These are phyloP conservation scores for Candida awuae DNA, from an alignment of 805 yeast genomes.

Conservation along the genomic window DNA sequence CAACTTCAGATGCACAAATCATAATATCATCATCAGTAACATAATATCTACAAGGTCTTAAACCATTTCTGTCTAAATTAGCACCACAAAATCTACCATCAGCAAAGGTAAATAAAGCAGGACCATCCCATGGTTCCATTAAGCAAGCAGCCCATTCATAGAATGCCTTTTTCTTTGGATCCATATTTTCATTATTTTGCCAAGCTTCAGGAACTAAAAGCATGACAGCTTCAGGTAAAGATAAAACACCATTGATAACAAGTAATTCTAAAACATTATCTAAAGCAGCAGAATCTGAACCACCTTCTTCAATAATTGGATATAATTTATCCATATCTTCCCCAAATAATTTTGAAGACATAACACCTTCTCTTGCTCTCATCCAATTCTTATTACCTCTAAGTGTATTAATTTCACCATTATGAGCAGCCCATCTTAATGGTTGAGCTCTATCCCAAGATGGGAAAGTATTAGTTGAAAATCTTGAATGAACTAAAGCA, in stretches of 20 bases:
- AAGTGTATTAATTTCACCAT: conserved; percentile 95
- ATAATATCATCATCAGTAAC: conserved; percentile 90
- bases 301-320: conserved; percentile 97
- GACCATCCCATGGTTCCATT: conserved; percentile 99
- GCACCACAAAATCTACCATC: conserved; percentile 99
- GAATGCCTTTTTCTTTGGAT: conserved; percentile 86
- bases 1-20: conserved; percentile 98
- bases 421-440: conserved; percentile 93
- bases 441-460: conserved; percentile 99
- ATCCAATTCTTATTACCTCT: conserved; percentile 99
- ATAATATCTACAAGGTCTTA: conserved; percentile 97
- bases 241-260: conserved; percentile 83
- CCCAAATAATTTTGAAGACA: conserved; percentile 80
- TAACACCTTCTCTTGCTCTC: conserved; percentile 97
- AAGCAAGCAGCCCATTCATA: conserved; percentile 99
- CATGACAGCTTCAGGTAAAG: conserved; percentile 97
- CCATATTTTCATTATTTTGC: conserved; percentile 84
- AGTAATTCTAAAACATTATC: conserved; percentile 91
- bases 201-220: conserved; percentile 96
- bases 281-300: conserved; percentile 96
- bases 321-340: conserved; percentile 85
- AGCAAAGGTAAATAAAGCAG: conserved; percentile 92
- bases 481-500: conserved; percentile 93
- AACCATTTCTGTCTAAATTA: conserved; percentile 91
- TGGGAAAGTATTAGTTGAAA: conserved; percentile 97